Evolutionary conservation across 2,329 filamentous ascomycete species (phyloP).

Genomic region (Lecanosticta acicola): DNA sequence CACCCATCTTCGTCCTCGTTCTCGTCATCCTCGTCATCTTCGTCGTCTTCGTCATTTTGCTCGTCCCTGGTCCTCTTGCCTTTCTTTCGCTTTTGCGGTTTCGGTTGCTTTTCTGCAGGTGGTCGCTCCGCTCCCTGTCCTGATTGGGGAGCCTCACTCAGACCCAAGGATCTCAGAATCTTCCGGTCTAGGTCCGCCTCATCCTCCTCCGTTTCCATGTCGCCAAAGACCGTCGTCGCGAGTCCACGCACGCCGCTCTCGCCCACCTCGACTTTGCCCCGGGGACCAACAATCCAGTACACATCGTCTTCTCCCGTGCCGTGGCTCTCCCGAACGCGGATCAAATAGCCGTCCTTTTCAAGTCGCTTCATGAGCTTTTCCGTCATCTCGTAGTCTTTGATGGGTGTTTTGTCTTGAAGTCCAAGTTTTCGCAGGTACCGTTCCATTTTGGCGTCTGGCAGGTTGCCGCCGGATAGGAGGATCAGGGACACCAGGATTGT

Average conservation of each 20-base stretch:
- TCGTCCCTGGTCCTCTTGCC: slow-evolving; percentile 7
- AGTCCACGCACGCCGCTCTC: slow-evolving; percentile 68
- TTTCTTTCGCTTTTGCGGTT: slow-evolving; percentile 4
- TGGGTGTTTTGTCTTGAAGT: slow-evolving; percentile 65
- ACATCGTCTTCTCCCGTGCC: slow-evolving; percentile 65
- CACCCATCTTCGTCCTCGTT: slow-evolving; percentile 6
- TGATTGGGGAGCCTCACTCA: slow-evolving; percentile 13
- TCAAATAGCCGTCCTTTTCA: slow-evolving; percentile 75
- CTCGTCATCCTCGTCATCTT: slow-evolving; percentile 15
- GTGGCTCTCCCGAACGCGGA: slow-evolving; percentile 62
- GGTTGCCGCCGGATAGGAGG: slow-evolving; percentile 60
- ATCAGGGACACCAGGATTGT: slow-evolving; percentile 75
- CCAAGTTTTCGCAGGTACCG: slow-evolving; percentile 71
- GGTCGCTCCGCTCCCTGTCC: background rate
- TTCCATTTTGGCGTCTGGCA: slow-evolving; percentile 73
- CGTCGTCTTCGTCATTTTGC: slow-evolving; percentile 10
- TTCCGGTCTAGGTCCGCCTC: slow-evolving; percentile 30
- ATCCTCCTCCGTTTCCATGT: slow-evolving; percentile 24
- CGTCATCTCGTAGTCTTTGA: slow-evolving; percentile 54
- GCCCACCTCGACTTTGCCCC: slow-evolving; percentile 80
- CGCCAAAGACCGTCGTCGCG: slow-evolving; percentile 51
- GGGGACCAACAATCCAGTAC: slow-evolving; percentile 77
- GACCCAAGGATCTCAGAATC: slow-evolving; percentile 31
- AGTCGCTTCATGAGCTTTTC: slow-evolving; percentile 69
- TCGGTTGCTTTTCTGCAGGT: slow-evolving; percentile 3